Conservation (phyloP, 257 asterid species). For the Datura wrightii region DNA sequence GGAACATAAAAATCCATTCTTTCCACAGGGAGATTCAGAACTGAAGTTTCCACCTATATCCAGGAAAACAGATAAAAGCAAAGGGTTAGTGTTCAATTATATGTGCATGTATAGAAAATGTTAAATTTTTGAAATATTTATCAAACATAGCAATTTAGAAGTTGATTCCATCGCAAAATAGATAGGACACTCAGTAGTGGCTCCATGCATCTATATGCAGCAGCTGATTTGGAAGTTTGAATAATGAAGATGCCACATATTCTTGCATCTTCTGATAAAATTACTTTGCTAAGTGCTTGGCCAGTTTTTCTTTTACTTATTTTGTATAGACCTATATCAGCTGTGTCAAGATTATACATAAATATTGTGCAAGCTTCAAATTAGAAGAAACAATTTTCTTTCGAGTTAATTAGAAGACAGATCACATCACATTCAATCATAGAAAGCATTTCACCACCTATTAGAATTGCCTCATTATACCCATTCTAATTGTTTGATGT, state of each 20-base stretch:
- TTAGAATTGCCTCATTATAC: neutral
- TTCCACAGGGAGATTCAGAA: conserved; percentile 81
- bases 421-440: neutral
- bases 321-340: neutral
- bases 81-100: neutral
- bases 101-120: conserved; percentile 1
- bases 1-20: conserved; percentile 92
- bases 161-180: neutral
- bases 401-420: neutral
- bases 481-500: neutral
- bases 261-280: neutral
- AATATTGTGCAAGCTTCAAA: neutral
- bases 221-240: neutral
- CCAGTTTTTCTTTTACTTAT: conserved; percentile 13
- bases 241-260: neutral
- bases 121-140: neutral
- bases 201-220: neutral
- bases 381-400: neutral
- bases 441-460: neutral
- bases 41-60: conserved; percentile 77
- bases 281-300: neutral
- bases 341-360: conserved; percentile 1
- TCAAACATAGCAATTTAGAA: neutral
- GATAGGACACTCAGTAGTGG: neutral
- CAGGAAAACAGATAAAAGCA: conserved; percentile 15